These are phyloP conservation scores for Pyrenophora seminiperda DNA, from an alignment of 2,329 filamentous ascomycete genomes.

Conservation along the genomic window DNA sequence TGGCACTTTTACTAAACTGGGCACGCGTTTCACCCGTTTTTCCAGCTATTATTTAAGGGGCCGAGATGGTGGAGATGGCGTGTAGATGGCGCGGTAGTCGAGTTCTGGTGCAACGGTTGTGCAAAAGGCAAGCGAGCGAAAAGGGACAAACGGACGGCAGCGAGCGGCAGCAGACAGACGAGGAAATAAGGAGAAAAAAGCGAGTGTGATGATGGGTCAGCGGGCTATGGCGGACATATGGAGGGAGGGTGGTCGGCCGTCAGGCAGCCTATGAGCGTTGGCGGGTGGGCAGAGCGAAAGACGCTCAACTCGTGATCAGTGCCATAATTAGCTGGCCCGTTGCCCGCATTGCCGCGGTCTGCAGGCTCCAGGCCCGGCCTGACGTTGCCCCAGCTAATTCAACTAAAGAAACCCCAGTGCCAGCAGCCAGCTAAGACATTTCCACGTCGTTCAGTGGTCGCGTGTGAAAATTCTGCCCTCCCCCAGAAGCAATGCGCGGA, in stretches of 20 bases:
- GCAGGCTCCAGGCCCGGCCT: too few relatives aligned
- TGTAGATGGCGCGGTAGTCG: conserved; percentile 6
- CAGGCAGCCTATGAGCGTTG: too few relatives aligned
- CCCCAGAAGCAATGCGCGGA: too few relatives aligned
- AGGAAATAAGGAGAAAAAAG: conserved; percentile 12
- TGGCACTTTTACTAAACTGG: conserved; percentile 17
- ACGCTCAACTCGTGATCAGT: neutral
- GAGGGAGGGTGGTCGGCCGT: too few relatives aligned
- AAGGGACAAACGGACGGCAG: too few relatives aligned
- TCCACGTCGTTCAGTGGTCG: too few relatives aligned
- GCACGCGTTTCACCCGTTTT: conserved; percentile 28
- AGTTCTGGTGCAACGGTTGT: neutral
- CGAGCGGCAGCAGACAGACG: too few relatives aligned
- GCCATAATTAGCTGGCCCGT: conserved; percentile 3
- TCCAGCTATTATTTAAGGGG: conserved; percentile 23
- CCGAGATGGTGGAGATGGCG: conserved; percentile 7
- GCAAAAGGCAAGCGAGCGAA: conserved; percentile 5
- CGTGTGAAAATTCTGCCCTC: too few relatives aligned
- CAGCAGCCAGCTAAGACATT: too few relatives aligned
- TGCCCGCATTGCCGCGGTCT: neutral
- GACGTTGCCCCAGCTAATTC: too few relatives aligned
- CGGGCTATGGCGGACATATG: neutral
- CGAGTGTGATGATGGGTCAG: conserved; percentile 1
- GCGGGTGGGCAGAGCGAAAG: too few relatives aligned
- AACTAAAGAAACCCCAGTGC: too few relatives aligned